These are phyloP conservation scores for Pseudozyma sp. DNA, from an alignment of 1,284 basidiomycete genomes.

Conservation along the genomic window DNA sequence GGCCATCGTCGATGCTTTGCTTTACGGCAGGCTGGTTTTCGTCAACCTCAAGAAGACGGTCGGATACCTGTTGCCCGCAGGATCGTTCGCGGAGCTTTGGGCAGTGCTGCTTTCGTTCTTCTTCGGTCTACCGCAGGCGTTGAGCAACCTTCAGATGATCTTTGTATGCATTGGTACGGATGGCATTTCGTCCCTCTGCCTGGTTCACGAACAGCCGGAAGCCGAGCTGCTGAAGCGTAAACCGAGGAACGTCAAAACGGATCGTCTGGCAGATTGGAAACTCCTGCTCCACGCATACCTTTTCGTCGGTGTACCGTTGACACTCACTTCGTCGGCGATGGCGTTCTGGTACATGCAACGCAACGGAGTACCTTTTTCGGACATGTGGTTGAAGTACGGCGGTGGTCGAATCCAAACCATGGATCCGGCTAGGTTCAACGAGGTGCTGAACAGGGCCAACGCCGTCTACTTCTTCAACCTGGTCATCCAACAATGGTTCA, in stretches of 20 bases:
- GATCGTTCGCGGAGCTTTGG: conserved; percentile 77
- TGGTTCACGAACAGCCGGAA: conserved; percentile 76
- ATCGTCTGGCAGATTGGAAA: conserved; percentile 71
- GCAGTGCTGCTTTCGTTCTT: conserved; percentile 74
- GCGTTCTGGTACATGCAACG: conserved; percentile 72
- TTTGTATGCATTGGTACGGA: conserved; percentile 72
- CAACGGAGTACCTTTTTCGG: conserved; percentile 34
- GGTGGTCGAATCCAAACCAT: conserved; percentile 67
- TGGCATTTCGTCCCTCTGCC: conserved; percentile 70
- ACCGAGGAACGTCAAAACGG: conserved; percentile 73
- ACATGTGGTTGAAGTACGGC: conserved; percentile 73
- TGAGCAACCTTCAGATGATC: conserved; percentile 71
- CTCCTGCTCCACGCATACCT: conserved; percentile 77
- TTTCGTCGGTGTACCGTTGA: conserved; percentile 74
- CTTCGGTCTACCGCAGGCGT: conserved; percentile 72
- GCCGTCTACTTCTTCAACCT: conserved; percentile 74
- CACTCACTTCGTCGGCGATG: conserved; percentile 71
- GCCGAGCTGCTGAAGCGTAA: conserved; percentile 71
- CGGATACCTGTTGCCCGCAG: conserved; percentile 63
- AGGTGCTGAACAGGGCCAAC: conserved; percentile 70
- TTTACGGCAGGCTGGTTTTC: conserved; percentile 75
- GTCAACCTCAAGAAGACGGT: conserved; percentile 75
- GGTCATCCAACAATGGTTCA: conserved; percentile 77
- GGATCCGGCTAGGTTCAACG: conserved; percentile 65
- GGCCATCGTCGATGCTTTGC: conserved; percentile 52